These are phyloP conservation scores for Nicotiana undulata DNA, from an alignment of 257 asterid species.

Conservation along the genomic window DNA sequence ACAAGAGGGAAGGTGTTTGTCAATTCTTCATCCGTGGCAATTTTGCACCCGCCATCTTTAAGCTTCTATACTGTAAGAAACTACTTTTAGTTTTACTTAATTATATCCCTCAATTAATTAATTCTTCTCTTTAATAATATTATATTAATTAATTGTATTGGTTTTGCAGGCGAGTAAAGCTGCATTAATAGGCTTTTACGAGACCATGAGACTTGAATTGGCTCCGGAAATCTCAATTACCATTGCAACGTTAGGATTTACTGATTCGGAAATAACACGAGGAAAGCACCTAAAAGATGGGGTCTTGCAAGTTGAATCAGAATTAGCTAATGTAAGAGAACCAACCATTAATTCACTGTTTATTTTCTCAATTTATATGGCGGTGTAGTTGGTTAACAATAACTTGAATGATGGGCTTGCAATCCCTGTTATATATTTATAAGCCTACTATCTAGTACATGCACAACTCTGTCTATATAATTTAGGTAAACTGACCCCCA, in stretches of 20 bases:
- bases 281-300: conserved; percentile 12
- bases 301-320: neutral
- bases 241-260: conserved; percentile 6
- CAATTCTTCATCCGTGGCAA: conserved; percentile 13
- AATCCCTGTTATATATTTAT: too few species aligned
- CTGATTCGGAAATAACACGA: conserved; percentile 8
- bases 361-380: neutral
- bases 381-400: neutral
- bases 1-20: conserved; percentile 16
- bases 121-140: too few species aligned
- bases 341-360: neutral
- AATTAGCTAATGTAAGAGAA: neutral
- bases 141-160: neutral
- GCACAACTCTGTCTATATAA: neutral
- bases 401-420: neutral
- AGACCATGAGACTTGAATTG: conserved; percentile 14
- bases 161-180: conserved; percentile 15
- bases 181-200: conserved; percentile 14
- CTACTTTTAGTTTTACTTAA: neutral
- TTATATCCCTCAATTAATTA: too few species aligned
- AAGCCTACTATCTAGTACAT: too few species aligned
- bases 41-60: conserved; percentile 1
- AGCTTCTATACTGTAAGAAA: conserved; percentile 2
- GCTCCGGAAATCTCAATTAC: conserved; percentile 13
- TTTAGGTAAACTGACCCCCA: neutral